Evolutionary conservation across 2,329 filamentous ascomycete species (phyloP).

Genomic region (Cladosporium sp.): DNA sequence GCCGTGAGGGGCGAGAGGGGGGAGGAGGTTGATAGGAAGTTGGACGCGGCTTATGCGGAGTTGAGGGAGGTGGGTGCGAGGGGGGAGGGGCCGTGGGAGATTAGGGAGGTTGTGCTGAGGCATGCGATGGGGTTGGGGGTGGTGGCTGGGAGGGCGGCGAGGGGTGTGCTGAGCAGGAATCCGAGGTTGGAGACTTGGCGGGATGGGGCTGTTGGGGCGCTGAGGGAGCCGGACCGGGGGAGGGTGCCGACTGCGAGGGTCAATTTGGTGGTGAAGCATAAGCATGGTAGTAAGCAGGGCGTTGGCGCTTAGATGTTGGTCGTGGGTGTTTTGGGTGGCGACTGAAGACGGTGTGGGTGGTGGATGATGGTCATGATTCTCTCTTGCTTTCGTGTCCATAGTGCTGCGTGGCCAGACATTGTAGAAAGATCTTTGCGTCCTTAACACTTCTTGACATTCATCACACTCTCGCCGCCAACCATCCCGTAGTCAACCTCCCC

Average conservation of each 20-base stretch:
- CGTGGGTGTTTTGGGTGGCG: not conserved
- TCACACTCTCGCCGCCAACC: constrained; percentile 37
- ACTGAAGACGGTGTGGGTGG: not conserved
- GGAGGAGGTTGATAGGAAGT: constrained; percentile 22
- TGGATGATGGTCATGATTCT: too few relatives aligned
- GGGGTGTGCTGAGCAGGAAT: constrained; percentile 26
- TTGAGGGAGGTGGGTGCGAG: constrained; percentile 20
- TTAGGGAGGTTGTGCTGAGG: constrained; percentile 20
- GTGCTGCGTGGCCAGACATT: too few relatives aligned
- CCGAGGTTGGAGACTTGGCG: constrained; percentile 22
- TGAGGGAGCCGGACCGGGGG: constrained; percentile 15
- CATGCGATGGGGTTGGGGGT: constrained; percentile 23
- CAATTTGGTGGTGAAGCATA: constrained; percentile 26
- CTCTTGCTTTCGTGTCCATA: too few relatives aligned
- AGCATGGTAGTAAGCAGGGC: not conserved
- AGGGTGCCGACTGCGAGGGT: constrained; percentile 26
- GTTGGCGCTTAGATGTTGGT: too few relatives aligned
- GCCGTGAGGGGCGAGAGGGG: constrained; percentile 24
- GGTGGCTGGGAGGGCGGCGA: constrained; percentile 21
- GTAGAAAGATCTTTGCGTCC: too few relatives aligned
- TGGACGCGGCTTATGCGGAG: constrained; percentile 21
- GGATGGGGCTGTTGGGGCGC: constrained; percentile 19
- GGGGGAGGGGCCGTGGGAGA: constrained; percentile 18
- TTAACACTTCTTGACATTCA: not conserved
- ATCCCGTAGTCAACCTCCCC: constrained; percentile 83